phyloP scores from a whole-genome alignment of 2,329 filamentous ascomycete genomes.

The Pyricularia pennisetigena region DNA sequence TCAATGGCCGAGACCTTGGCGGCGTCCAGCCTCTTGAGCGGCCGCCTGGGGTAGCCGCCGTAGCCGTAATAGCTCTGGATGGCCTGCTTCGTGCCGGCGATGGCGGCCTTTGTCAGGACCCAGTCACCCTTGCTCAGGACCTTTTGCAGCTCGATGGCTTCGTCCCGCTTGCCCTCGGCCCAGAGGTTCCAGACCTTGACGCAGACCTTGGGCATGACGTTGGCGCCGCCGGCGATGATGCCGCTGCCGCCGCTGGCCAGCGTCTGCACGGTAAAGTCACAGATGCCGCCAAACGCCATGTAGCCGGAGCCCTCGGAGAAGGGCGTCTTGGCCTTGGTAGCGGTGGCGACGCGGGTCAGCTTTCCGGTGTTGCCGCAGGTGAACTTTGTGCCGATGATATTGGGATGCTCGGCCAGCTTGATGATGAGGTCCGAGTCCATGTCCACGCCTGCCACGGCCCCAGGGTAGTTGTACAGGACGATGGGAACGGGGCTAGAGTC shows the following conservation, averaged over 20 bases:
- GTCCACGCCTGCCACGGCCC: conserved; percentile 77
- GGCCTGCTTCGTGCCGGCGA: conserved; percentile 77
- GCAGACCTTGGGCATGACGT: conserved; percentile 76
- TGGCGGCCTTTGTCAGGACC: conserved; percentile 72
- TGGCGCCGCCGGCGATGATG: conserved; percentile 78
- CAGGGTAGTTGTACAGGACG: conserved; percentile 85
- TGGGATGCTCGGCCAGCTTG: conserved; percentile 66
- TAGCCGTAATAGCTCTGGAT: conserved; percentile 77
- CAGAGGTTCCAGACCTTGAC: conserved; percentile 72
- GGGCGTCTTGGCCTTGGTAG: conserved; percentile 61
- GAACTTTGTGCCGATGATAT: conserved; percentile 85
- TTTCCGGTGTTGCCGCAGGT: conserved; percentile 88
- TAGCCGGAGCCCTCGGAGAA: conserved; percentile 52
- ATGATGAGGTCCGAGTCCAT: conserved; percentile 85
- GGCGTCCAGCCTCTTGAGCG: conserved; percentile 56
- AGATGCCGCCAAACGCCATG: conserved; percentile 81
- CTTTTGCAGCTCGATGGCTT: conserved; percentile 68
- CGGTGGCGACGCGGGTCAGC: conserved; percentile 69
- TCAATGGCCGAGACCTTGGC: conserved; percentile 42
- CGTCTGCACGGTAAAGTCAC: conserved; percentile 79
- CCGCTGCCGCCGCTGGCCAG: conserved; percentile 69
- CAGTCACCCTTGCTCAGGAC: conserved; percentile 72
- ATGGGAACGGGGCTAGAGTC: conserved; percentile 68
- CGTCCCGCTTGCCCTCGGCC: conserved; percentile 59
- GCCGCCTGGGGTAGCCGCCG: conserved; percentile 64